These are phyloP conservation scores for Aristolochia fimbriata DNA, from an alignment of 164 flowering plant species.

Conservation along the genomic window DNA sequence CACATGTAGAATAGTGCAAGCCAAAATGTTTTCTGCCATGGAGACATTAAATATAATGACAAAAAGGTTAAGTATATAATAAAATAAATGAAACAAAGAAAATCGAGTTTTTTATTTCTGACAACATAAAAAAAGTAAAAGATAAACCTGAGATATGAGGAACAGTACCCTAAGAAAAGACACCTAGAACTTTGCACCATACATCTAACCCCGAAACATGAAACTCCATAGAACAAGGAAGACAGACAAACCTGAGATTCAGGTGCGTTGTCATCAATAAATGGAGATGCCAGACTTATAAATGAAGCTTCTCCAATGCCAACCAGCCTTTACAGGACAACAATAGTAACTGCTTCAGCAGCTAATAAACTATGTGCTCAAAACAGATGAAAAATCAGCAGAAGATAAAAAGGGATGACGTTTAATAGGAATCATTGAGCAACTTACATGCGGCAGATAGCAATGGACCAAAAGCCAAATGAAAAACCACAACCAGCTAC, in stretches of 20 bases:
- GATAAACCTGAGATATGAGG: not conserved
- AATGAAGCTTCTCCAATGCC: constrained; percentile 99
- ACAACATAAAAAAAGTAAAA: not conserved
- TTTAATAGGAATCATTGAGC: not conserved
- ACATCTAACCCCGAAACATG: not conserved
- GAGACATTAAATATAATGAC: not conserved
- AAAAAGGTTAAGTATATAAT: constrained; percentile 1
- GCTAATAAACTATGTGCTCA: constrained; percentile 43
- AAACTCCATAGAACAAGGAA: not conserved
- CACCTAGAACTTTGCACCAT: not conserved
- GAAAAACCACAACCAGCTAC: constrained; percentile 75
- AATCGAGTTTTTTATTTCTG: no score
- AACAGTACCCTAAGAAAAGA: not conserved
- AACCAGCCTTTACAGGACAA: constrained; percentile 39
- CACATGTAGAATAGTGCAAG: constrained; percentile 68
- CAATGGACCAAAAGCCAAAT: constrained; percentile 75
- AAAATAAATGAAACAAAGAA: not conserved
- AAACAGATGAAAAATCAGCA: constrained; percentile 16
- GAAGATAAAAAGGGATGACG: no score
- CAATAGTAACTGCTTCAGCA: not conserved
- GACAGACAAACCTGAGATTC: constrained; percentile 43
- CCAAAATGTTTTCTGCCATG: constrained; percentile 59
- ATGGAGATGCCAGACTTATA: constrained; percentile 96
- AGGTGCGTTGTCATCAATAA: constrained; percentile 96
- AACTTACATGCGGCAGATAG: constrained; percentile 68